Base-by-base conservation (phyloP, 495 filamentous ascomycete species). In the Podospora pseudopauciseta region DNA sequence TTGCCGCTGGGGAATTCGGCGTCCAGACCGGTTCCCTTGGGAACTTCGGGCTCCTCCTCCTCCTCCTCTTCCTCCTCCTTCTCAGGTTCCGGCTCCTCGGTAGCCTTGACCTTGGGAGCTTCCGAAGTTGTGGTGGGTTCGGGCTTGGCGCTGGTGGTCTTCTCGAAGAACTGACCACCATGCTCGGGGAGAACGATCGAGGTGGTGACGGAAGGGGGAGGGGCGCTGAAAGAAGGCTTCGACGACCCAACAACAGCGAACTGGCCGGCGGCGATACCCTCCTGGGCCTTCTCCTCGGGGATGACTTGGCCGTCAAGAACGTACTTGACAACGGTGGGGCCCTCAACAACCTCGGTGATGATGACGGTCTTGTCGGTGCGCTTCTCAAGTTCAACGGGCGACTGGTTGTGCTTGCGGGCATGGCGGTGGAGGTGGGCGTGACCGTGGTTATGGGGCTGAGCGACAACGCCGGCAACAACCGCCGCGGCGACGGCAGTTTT, bases 1-100 rank as follows among this genome's bases (percentile, higher is more conserved):
- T 89, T 80, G 63, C 91, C 92, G 80, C 89, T 87, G 13, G 92
- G 92, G 85, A 98, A 98, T 4, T 88, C 82, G 6, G 80, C 76
- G 73, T 90, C 84, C 55, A 94, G 67, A 30, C 89, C 90, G 0
- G 75, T 83, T 66, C 82, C 86, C 32, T 62, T 58, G 53, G 60
- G 66, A 74, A 13, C 39, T 0, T 62, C 15, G 53, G 60, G 66
- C 75, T 9, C 39, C 5, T 62, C 15, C 39, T 49, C 39, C 75
- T 49, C 39, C 39, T 49, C 39, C 9, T 49, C 39, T 2, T 49
- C 39, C 9, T 49, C 39, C 13, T 49, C 39, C 23, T 23, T 23
- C 39, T 49, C 39, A 66, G 18, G 70, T 1, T 54, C 11, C 66
- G 71, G 15, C 68, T 60, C 55, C 70, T 64, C 28, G 65, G 70